These are phyloP conservation scores for Boechera divaricarpa DNA, from an alignment of 345 rosid species.

Conservation along the genomic window DNA sequence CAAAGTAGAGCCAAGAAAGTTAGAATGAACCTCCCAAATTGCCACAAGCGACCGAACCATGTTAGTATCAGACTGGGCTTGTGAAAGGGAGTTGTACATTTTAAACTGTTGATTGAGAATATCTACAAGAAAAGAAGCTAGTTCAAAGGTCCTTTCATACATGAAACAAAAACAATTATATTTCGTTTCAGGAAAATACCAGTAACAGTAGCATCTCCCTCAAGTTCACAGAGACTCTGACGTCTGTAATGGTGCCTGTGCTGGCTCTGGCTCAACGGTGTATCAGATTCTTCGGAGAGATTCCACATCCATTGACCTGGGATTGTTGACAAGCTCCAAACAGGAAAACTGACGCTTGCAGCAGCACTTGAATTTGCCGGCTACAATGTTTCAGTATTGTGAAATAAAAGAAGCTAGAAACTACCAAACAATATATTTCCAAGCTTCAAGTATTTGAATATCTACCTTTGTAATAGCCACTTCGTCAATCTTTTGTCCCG, in stretches of 20 bases:
- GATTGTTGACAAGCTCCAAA: slow-evolving; percentile 77
- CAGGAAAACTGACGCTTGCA: slow-evolving; percentile 52
- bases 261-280: slow-evolving; percentile 54
- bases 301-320: slow-evolving; percentile 86
- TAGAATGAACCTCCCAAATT: slow-evolving; percentile 87
- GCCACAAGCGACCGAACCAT: slow-evolving; percentile 98
- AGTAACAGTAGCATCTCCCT: slow-evolving; percentile 78
- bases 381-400: slow-evolving; percentile 37
- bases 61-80: slow-evolving; percentile 68
- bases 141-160: slow-evolving; percentile 23
- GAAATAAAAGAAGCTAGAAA: slow-evolving; percentile 5
- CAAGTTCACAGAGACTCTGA: slow-evolving; percentile 89
- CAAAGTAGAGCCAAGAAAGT: slow-evolving; percentile 16
- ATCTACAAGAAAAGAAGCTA: slow-evolving; percentile 56
- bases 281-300: slow-evolving; percentile 51
- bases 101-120: slow-evolving; percentile 76
- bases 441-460: slow-evolving; percentile 50
- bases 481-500: slow-evolving; percentile 46
- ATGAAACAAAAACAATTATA: not conserved
- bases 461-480: slow-evolving; percentile 47
- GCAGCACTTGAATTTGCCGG: slow-evolving; percentile 65
- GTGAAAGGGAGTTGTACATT: slow-evolving; percentile 74
- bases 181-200: slow-evolving; percentile 55
- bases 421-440: slow-evolving; percentile 16
- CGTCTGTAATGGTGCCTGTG: slow-evolving; percentile 52